Evolutionary conservation across 73 alveolate genomes (phyloP), one percentile per base, ranked within the genome.

Genomic region (Paramecium biaurelia): DNA sequence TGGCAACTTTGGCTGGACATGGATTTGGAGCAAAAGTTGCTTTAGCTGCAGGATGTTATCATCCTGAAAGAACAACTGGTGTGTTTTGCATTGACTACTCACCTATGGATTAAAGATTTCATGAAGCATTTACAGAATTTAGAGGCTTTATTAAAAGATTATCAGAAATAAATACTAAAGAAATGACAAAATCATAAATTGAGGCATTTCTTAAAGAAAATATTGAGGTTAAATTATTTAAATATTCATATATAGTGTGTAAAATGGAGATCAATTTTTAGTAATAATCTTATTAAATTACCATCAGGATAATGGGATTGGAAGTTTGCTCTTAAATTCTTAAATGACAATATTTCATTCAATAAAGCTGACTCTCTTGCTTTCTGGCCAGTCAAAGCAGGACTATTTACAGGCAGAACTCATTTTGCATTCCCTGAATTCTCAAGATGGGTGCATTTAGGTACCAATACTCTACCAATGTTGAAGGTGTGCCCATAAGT

Each of bases 11-110:
- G 85, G 98, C 96, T 21, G 98, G 98, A 35, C 98, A 96, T 86
- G 98, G 98, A 58, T 94, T 96, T 85, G 98, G 98, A 43, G 98
- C 97, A 20, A 96, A 94, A 94, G 96, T 96, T 34, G 98, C 98
- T 35, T 74, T 93, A 26, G 98, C 97, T 18, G 92, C 97, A 56
- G 98, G 97, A 37, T 88, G 95, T 41, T 67, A 92, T 70, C 89
- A 96, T 85, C 45, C 92, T 56, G 94, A 96, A 92, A 94, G 98
- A 92, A 93, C 93, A 67, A 96, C 97, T 20, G 98, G 98, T 18
- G 98, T 96, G 28, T 92, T 96, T 87, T 37, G 95, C 9, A 85
- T 96, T 12, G 98, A 96, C 42, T 95, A 96, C 14, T 93, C 97
- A 38, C 98, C 98, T 72, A 87, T 96, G 92, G 97, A 96, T 92